Evolutionary conservation across 257 asterid genomes (phyloP).

Genomic region (Prunella vulgaris): DNA sequence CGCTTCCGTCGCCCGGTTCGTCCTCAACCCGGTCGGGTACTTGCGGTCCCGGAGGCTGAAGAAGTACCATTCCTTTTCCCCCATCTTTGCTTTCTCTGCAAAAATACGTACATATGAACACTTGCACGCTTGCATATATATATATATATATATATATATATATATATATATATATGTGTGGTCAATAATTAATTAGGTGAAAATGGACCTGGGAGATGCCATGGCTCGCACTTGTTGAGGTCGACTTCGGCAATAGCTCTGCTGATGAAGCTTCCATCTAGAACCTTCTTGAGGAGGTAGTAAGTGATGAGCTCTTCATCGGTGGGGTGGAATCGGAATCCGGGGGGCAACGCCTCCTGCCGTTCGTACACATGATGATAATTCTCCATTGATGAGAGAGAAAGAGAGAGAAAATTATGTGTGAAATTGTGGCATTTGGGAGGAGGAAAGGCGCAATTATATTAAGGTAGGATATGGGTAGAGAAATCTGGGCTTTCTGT

Average conservation of each 20-base stretch:
- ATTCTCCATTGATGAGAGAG: conserved; percentile 37
- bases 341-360: conserved; percentile 65
- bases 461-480: conserved; percentile 7
- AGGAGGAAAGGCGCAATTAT: conserved; percentile 26
- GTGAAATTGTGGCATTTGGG: background rate
- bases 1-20: conserved; percentile 92
- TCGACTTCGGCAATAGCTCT: conserved; percentile 87
- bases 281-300: conserved; percentile 76
- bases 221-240: conserved; percentile 90
- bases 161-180: too few species aligned
- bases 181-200: too few species aligned
- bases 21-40: conserved; percentile 83
- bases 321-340: conserved; percentile 83
- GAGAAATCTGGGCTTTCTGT: conserved; percentile 27
- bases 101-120: too few species aligned
- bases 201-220: conserved; percentile 80
- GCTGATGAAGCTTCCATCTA: conserved; percentile 51
- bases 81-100: conserved; percentile 72
- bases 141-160: too few species aligned
- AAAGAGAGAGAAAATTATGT: background rate
- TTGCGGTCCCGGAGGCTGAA: conserved; percentile 81
- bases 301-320: conserved; percentile 86
- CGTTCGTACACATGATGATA: conserved; percentile 31
- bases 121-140: too few species aligned
- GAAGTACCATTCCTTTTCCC: conserved; percentile 94